Percentiles rank a stretch among this genome's conserved stretches.
Conservation (phyloP, 2,329 filamentous ascomycete species). For the Ascochyta fabae region DNA sequence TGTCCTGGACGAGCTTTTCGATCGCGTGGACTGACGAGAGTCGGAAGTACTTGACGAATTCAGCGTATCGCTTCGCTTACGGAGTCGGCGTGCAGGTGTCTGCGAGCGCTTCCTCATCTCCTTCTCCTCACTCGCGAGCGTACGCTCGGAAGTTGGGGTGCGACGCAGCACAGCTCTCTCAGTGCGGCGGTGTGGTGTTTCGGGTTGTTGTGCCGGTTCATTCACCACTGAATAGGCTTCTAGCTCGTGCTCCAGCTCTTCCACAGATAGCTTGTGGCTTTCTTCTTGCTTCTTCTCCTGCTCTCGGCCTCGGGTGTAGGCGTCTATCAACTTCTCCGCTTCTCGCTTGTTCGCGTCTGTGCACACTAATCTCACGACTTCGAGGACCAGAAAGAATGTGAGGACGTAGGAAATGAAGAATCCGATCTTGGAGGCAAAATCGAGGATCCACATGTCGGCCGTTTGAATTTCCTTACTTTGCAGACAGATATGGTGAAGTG, state of each 20-base stretch:
- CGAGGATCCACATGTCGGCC: conserved; percentile 13
- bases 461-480: not conserved
- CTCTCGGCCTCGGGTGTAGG: conserved; percentile 22
- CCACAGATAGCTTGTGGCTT: conserved; percentile 5
- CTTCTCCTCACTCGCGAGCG: conserved; percentile 8
- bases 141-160: conserved; percentile 11
- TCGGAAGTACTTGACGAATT: conserved; percentile 24
- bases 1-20: conserved; percentile 6
- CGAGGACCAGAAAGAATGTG: conserved; percentile 31
- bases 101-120: conserved; percentile 14
- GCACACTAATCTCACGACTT: conserved; percentile 28
- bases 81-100: conserved; percentile 17
- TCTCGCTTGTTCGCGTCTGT: conserved; percentile 34
- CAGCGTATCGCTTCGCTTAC: conserved; percentile 33
- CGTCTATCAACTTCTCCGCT: conserved; percentile 30
- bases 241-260: conserved; percentile 9
- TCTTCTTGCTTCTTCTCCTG: conserved; percentile 4
- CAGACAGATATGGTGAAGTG: not conserved
- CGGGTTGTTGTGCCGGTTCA: conserved; percentile 1
- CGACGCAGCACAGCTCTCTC: conserved; percentile 1
- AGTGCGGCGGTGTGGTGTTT: conserved; percentile 9
- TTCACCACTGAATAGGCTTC: conserved; percentile 4
- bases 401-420: conserved; percentile 34
- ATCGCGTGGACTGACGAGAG: conserved; percentile 10
- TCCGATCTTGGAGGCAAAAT: conserved; percentile 17